Percentiles rank a stretch among this genome's conserved stretches.
Evolutionary conservation across 495 filamentous ascomycete genomes (phyloP).

Genomic region (Lasiosphaeria miniovina): DNA sequence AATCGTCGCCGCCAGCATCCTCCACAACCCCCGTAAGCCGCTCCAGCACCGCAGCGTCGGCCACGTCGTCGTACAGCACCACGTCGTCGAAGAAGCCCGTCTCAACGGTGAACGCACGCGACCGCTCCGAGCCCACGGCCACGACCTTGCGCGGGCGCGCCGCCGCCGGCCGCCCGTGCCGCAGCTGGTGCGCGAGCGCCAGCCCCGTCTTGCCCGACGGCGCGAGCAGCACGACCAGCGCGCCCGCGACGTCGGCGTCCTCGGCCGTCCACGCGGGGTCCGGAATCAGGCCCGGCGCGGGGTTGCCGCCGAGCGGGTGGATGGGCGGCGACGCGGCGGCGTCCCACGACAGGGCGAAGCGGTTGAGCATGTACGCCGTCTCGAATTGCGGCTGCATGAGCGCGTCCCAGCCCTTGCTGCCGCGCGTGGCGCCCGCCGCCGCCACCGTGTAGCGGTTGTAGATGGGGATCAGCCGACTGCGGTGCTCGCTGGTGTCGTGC

Average conservation of each 20-base stretch:
- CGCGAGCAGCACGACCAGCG: slow-evolving; percentile 41
- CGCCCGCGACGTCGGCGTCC: slow-evolving; percentile 45
- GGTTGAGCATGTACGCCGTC: slow-evolving; percentile 47
- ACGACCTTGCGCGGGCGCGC: slow-evolving; percentile 31
- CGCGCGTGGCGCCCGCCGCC: slow-evolving; percentile 17
- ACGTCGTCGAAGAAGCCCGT: slow-evolving; percentile 39
- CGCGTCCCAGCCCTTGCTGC: slow-evolving; percentile 32
- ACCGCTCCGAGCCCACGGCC: slow-evolving; percentile 34
- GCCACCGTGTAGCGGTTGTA: slow-evolving; percentile 52
- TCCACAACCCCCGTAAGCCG: slow-evolving; percentile 23
- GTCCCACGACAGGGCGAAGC: slow-evolving; percentile 44
- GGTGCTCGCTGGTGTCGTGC: slow-evolving; percentile 40
- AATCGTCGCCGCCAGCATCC: not conserved
- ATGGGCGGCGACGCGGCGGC: slow-evolving; percentile 4
- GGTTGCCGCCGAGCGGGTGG: slow-evolving; percentile 20
- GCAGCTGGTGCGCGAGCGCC: slow-evolving; percentile 38
- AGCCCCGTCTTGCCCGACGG: slow-evolving; percentile 52
- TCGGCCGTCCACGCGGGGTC: slow-evolving; percentile 35
- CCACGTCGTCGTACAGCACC: slow-evolving; percentile 28
- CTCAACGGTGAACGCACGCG: slow-evolving; percentile 27
- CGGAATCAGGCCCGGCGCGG: slow-evolving; percentile 33
- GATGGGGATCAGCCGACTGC: slow-evolving; percentile 44
- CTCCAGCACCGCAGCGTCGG: slow-evolving; percentile 17
- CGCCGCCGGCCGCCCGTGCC: slow-evolving; percentile 18
- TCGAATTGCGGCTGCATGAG: slow-evolving; percentile 43